Base-by-base conservation (phyloP, 805 yeast species). In the Pichia thaimueangensis region DNA sequence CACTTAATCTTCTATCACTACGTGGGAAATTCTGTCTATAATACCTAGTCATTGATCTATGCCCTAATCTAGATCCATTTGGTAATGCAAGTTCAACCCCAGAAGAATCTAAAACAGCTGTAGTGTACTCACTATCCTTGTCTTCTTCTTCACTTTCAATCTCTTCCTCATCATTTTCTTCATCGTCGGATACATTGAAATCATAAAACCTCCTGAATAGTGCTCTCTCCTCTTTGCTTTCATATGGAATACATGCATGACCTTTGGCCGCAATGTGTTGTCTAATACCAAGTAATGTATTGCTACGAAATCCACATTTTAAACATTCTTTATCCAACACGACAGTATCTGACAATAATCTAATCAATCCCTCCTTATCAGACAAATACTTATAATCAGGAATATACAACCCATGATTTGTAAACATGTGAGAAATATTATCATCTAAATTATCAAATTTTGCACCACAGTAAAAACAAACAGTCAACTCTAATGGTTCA, bases 191-290 rank as follows among this genome's bases (percentile, higher is more conserved):
- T 32, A 7, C 23, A 31, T 79, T 67, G 62, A 85, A 86, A 57
- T 87, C 94, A 57, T 91, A 93, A 59, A 78, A 93, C 35, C 74
- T 76, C 0, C 83, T 71, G 37, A 91, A 70, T 51, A 77, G 78
- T 31, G 75, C 70, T 55, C 80, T 76, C 54, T 93, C 94, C 37
- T 78, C 81, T 40, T 74, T 80, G 0, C 78, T 67, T 55, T 93
- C 97, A 62, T 83, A 93, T 0, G 97, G 97, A 43, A 93, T 70
- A 55, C 79, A 75, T 65, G 91, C 85, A 61, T 93, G 98, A 39
- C 91, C 82, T 62, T 91, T 93, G 4, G 81, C 72, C 3, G 67
- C 54, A 77, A 86, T 76, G 62, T 93, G 98, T 35, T 86, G 93
- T 49, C 97, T 78, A 7, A 86, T 89, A 47, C 96, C 85, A 51